Percentiles rank a stretch among this genome's conserved stretches.
phyloP scores from a whole-genome alignment of 208 protist species.

The Trypanosoma melophagium region DNA sequence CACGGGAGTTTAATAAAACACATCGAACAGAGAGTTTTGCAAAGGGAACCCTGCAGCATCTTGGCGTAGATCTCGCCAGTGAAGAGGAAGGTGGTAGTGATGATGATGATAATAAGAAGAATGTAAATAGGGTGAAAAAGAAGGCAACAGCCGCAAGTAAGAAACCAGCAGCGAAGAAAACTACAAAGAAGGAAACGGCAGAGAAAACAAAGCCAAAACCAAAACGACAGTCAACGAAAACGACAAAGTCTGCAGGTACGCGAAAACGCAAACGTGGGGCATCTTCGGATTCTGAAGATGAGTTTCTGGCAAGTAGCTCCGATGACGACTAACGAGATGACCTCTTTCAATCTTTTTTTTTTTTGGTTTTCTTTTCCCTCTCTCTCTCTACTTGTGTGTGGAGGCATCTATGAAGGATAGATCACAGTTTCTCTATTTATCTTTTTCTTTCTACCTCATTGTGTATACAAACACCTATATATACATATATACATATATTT shows the following conservation, averaged over 20 bases:
- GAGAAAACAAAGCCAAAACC: slow-evolving; percentile 31
- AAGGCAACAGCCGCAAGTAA: slow-evolving; percentile 25
- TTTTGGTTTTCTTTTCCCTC: not conserved
- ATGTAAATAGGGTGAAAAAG: slow-evolving; percentile 12
- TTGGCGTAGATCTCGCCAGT: slow-evolving; percentile 14
- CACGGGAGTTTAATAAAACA: slow-evolving; percentile 88
- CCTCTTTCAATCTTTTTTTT: not conserved
- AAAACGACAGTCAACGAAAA: slow-evolving; percentile 18
- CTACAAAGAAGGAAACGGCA: slow-evolving; percentile 22
- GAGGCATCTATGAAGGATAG: not conserved
- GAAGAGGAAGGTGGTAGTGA: slow-evolving; percentile 23
- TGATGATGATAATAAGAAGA: slow-evolving; percentile 23
- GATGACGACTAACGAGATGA: slow-evolving; percentile 19
- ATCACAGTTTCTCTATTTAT: not conserved
- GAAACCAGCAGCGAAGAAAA: slow-evolving; percentile 14
- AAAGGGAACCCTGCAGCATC: slow-evolving; percentile 50
- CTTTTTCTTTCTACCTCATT: not conserved
- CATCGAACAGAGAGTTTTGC: slow-evolving; percentile 70
- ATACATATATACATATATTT: not conserved
- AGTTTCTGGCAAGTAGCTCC: slow-evolving; percentile 23
- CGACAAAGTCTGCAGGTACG: slow-evolving; percentile 16
- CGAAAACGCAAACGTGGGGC: slow-evolving; percentile 3
- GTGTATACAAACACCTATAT: not conserved
- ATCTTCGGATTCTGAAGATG: slow-evolving; percentile 27
- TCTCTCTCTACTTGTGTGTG: not conserved